Evolutionary conservation across 805 yeast species (phyloP), one percentile per base, ranked within the genome.

Genomic region (Zygoascus flipseniorum): DNA sequence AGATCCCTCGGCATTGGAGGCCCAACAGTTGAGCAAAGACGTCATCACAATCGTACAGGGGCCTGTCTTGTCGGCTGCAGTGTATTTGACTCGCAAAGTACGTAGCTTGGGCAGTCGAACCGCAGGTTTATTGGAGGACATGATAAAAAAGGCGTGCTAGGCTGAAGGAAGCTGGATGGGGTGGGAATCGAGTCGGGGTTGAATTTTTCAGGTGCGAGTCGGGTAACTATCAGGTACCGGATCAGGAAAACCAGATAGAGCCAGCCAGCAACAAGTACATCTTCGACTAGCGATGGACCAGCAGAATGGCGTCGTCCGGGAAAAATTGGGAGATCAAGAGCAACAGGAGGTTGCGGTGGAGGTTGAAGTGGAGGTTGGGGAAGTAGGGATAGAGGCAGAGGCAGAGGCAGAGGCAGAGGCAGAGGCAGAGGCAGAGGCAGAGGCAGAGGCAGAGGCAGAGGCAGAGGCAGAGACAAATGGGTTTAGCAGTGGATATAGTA

Each of bases 11-110:
- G 95, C 92, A 70, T 88, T 86, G 23, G 97, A 86, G 2, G 97
- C 95, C 98, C 98, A 90, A 72, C 98, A 90, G 75, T 86, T 87
- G 61, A 90, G 74, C 67, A 90, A 76, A 48, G 87, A 83, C 1
- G 93, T 83, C 90, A 90, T 86, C 58, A 85, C 72, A 53, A 87
- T 89, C 56, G 82, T 69, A 69, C 97, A 89, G 54, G 87, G 82
- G 10, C 49, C 49, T 5, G 49, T 46, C 49, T 46, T 46, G 13
- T 46, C 49, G 8, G 49, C 9, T n/a, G 49, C 49, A 31, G 49
- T 46, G 18, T 26, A 32, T 39, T 46, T 46, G 41, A 46, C 49
- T 13, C 49, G 49, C 20, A 46, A 31, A 8, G 49, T 46, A 8
- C 49, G 49, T 6, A 46, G 26, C 26, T 46, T 46, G 4, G 49